Evolutionary conservation across 176 grass and related monocot genomes (phyloP).

Genomic region (Pontederia paniculata): DNA sequence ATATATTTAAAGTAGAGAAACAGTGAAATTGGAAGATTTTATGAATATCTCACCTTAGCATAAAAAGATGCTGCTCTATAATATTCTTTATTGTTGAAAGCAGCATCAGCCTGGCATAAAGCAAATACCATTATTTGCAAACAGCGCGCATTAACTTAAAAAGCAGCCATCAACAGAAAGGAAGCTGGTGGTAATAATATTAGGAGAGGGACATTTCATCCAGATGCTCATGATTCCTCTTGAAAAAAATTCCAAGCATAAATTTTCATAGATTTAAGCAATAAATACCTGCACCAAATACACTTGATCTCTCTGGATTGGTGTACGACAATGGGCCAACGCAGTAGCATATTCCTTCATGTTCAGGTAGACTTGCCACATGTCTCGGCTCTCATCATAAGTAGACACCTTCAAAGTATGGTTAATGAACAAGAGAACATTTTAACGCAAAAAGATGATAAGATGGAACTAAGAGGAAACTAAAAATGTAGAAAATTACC

Average conservation of each 20-base stretch:
- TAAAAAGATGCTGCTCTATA: conserved; percentile 89
- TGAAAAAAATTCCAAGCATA: neutral
- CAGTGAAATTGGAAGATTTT: neutral
- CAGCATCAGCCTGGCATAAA: conserved; percentile 69
- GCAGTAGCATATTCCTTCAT: conserved; percentile 76
- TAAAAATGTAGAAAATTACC: conserved; percentile 29
- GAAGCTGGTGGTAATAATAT: too few species aligned
- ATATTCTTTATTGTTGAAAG: conserved; percentile 78
- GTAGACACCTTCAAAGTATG: conserved; percentile 41
- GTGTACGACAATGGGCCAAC: conserved; percentile 63
- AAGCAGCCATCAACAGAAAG: conserved; percentile 1
- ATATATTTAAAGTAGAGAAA: too few species aligned
- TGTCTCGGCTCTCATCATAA: conserved; percentile 80
- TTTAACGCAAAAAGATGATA: neutral
- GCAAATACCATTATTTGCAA: neutral
- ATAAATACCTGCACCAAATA: conserved; percentile 67
- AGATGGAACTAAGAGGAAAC: neutral
- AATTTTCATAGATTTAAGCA: conserved; percentile 1
- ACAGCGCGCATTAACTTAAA: neutral
- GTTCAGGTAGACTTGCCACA: conserved; percentile 97
- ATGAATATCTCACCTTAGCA: conserved; percentile 54
- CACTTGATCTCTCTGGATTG: conserved; percentile 78
- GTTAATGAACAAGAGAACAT: neutral
- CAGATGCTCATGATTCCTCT: too few species aligned
- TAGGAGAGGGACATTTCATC: neutral